Conservation (phyloP, 192 early-diverging fungal genomes). For the Podila horticola region DNA sequence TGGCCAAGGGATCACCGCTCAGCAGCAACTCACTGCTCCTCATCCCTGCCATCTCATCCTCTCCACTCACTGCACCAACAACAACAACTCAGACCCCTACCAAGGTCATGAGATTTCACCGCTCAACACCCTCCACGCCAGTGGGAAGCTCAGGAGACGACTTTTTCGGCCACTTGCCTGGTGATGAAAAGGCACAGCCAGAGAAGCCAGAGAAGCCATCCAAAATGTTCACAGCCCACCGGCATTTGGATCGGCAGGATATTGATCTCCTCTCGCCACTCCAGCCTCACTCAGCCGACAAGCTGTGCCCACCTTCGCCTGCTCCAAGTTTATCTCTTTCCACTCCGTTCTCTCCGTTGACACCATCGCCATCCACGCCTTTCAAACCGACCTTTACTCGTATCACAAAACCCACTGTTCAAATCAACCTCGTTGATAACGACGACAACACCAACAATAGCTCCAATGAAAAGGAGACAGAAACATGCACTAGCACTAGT, state of each 20-base stretch:
- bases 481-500: no score
- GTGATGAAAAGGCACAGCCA: background rate
- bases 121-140: background rate
- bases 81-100: background rate
- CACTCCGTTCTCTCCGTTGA: background rate
- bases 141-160: conserved; percentile 1
- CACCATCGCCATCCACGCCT: background rate
- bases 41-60: background rate
- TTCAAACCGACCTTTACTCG: conserved; percentile 22
- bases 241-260: conserved; percentile 8
- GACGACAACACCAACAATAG: background rate
- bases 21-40: background rate
- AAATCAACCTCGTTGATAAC: background rate
- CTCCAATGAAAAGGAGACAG: background rate
- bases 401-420: conserved; percentile 12
- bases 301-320: background rate
- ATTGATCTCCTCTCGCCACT: conserved; percentile 3
- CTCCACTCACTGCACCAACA: background rate
- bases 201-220: background rate
- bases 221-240: conserved; percentile 11
- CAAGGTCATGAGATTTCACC: background rate
- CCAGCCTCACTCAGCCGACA: background rate
- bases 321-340: background rate
- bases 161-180: conserved; percentile 1
- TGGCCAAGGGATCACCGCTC: background rate